Base-by-base conservation (phyloP, 768 basidiomycete species). In the Dentipellis fragilis region DNA sequence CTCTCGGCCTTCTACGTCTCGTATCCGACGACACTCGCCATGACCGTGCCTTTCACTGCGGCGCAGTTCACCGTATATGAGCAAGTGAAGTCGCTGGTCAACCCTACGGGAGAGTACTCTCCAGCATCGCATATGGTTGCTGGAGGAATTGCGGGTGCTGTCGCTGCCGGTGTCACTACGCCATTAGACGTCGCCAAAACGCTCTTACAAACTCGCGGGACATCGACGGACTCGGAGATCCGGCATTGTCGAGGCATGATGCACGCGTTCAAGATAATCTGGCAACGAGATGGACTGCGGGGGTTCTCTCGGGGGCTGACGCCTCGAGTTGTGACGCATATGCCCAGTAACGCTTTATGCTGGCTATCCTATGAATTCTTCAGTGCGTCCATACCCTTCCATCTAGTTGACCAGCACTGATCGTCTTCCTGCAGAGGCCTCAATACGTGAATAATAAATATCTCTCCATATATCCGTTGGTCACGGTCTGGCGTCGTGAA, bases 301-400 rank as follows among this genome's bases (percentile, higher is more conserved):
- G 96, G 96, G 0, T 92, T 98, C 65, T 74, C 77, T 53, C 77
- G 96, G 62, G 96, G 96, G 22, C 72, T 98, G 63, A 79, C 91
- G 53, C 96, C 96, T 7, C 81, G 96, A 48, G 84, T 99, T 52
- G 72, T 98, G 69, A 95, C 94, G 22, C 90, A 89, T 64, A 90
- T 97, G 84, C 96, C 96, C 6, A 93, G 90, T 67, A 96, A 95
- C 53, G 96, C 96, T 10, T 76, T 99, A 50, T 95, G 90, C 71
- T 99, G 95, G 96, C 74, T 94, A 68, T 94, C 93, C 53, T 94
- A 97, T 66, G 94, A 97, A 71, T 96, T 95, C 73, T 96, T 96
- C 80, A 96, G 93, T 95, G 68, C 73, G 93, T 84, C 23, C 40
- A 10, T 17, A 8, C 10, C 23, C 22, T 35, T 22, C 48, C 16